Evolutionary conservation across 345 rosid species (phyloP).

Genomic region (Brassica incana): DNA sequence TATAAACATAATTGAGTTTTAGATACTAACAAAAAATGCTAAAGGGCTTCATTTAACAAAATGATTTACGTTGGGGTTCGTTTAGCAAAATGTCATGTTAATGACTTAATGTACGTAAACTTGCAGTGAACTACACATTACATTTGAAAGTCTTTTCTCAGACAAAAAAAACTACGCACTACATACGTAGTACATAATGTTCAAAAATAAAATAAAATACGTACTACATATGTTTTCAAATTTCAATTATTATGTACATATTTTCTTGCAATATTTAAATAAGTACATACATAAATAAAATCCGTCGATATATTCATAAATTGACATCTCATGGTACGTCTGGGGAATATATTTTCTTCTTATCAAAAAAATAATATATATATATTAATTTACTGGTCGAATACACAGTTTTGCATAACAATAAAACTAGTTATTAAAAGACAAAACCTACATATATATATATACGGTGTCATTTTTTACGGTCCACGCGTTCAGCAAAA

Average conservation of each 20-base stretch:
- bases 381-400: conserved; percentile 26
- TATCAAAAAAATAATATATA: no score
- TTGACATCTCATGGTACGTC: conserved; percentile 26
- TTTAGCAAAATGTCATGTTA: neutral
- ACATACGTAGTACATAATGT: no score
- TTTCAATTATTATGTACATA: neutral
- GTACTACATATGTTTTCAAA: neutral
- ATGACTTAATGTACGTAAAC: neutral
- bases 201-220: neutral
- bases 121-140: neutral
- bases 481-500: conserved; percentile 31
- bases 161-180: no score
- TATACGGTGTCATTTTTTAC: conserved; percentile 22
- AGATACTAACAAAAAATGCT: neutral
- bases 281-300: conserved; percentile 22
- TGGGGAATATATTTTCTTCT: neutral
- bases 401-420: conserved; percentile 30
- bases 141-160: no score
- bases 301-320: conserved; percentile 32
- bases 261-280: neutral
- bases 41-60: neutral
- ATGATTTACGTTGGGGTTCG: neutral
- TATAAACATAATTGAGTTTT: no score
- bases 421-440: conserved; percentile 18
- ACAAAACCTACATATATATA: conserved; percentile 4